A percentile compares a stretch with the other conserved stretches of the same genome.
Evolutionary conservation across 2,329 filamentous ascomycete species (phyloP).

Genomic region (Laburnicola sp.): DNA sequence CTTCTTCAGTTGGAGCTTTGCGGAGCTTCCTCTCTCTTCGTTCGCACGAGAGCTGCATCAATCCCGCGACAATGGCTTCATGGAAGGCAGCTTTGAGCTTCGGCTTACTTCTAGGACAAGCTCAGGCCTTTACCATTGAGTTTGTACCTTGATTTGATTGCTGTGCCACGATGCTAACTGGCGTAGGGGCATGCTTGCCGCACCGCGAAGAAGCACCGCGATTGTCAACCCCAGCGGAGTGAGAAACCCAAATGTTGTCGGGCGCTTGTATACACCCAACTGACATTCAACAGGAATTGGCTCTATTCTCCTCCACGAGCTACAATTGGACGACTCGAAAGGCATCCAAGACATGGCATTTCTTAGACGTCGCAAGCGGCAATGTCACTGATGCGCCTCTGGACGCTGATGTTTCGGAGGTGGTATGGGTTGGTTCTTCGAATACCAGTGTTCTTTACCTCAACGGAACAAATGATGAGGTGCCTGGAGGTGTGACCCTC

Average conservation of each 20-base stretch:
- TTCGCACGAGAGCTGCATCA: not conserved
- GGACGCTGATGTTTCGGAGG: constrained; percentile 36
- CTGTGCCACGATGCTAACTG: constrained; percentile 1
- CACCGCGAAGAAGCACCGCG: constrained; percentile 37
- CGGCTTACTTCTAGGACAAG: constrained; percentile 31
- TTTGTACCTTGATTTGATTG: constrained; percentile 14
- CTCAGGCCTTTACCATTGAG: constrained; percentile 33
- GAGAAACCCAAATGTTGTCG: constrained; percentile 6
- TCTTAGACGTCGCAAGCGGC: constrained; percentile 36
- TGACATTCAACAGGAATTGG: constrained; percentile 27
- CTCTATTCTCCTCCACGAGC: constrained; percentile 39
- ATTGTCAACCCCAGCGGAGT: constrained; percentile 40
- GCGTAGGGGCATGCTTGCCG: constrained; percentile 23
- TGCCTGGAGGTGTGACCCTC: constrained; percentile 40
- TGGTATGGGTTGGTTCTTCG: constrained; percentile 39
- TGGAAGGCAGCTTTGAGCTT: constrained; percentile 27
- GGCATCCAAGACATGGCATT: constrained; percentile 54
- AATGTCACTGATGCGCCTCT: constrained; percentile 40
- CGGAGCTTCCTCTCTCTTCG: not conserved
- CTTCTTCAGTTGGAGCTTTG: not conserved
- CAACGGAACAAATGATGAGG: constrained; percentile 62
- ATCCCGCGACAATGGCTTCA: constrained; percentile 32
- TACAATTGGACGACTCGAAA: constrained; percentile 44
- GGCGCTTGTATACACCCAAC: not conserved
- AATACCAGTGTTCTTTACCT: constrained; percentile 64